A percentile compares a stretch with the other conserved stretches of the same genome.
These are phyloP conservation scores for Suhomyces anneliseae DNA, from an alignment of 1,139 yeast species.

Conservation along the genomic window DNA sequence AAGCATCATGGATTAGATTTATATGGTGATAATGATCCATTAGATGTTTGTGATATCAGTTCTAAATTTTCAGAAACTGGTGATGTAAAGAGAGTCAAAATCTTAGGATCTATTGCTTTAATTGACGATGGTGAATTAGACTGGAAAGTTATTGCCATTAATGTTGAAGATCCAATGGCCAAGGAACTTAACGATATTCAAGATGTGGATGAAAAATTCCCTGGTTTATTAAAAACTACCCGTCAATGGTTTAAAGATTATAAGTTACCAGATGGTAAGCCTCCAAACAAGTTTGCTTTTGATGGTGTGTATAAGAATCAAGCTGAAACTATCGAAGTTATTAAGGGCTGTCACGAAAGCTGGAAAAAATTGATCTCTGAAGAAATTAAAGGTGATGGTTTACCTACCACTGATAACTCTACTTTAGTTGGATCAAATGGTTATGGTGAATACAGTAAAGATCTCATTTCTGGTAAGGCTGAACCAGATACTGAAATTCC, in stretches of 20 bases:
- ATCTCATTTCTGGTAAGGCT: background rate
- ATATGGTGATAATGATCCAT: conserved; percentile 86
- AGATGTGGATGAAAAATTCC: conserved; percentile 73
- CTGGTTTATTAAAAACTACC: conserved; percentile 79
- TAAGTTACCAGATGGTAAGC: conserved; percentile 90
- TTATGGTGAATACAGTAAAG: conserved; percentile 18
- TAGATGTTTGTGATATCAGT: conserved; percentile 90
- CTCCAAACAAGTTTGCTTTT: conserved; percentile 83
- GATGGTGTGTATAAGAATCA: conserved; percentile 76
- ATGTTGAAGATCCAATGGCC: conserved; percentile 74
- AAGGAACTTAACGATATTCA: conserved; percentile 68
- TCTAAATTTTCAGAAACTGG: conserved; percentile 70
- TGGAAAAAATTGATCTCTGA: conserved; percentile 67
- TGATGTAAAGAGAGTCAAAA: conserved; percentile 77
- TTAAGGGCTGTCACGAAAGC: conserved; percentile 68
- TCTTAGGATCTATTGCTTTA: conserved; percentile 82
- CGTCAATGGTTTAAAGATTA: conserved; percentile 90
- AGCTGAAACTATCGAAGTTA: conserved; percentile 68
- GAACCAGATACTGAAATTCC: conserved; percentile 38
- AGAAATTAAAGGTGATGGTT: conserved; percentile 43
- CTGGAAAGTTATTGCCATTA: conserved; percentile 86
- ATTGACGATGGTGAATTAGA: conserved; percentile 93
- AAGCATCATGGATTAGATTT: conserved; percentile 77
- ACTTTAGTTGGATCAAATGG: conserved; percentile 14
- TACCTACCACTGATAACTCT: conserved; percentile 18